phyloP scores from a whole-genome alignment of 2,329 filamentous ascomycete species.

The Calonectria ilicicola region DNA sequence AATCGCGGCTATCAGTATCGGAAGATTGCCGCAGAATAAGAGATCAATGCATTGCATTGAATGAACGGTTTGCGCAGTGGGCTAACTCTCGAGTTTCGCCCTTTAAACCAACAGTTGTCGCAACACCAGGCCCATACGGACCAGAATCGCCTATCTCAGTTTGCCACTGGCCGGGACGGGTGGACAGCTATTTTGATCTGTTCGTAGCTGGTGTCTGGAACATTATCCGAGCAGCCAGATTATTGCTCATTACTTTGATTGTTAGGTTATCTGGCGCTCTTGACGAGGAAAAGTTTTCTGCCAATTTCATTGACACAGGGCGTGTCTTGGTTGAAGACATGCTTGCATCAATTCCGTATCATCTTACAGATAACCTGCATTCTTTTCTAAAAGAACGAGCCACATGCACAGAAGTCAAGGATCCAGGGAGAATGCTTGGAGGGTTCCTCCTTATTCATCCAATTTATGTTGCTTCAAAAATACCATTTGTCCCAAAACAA shows the following conservation, averaged over 20 bases:
- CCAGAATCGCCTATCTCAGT: not conserved
- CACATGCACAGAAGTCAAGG: not conserved
- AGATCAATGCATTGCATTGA: not conserved
- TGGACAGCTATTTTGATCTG: not conserved
- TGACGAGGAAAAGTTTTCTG: not conserved
- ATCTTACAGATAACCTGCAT: not conserved
- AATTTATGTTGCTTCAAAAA: not conserved
- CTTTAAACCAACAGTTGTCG: not conserved
- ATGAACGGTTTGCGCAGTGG: not conserved
- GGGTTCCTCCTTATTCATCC: conserved; percentile 5
- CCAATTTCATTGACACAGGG: not conserved
- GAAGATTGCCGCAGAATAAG: not conserved
- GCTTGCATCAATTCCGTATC: conserved; percentile 6
- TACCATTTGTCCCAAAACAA: not conserved
- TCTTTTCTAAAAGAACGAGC: not conserved
- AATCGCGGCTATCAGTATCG: not conserved
- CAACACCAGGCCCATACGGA: not conserved
- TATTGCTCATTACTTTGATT: not conserved
- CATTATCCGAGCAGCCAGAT: not conserved
- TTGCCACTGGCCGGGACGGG: not conserved
- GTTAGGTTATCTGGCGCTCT: not conserved
- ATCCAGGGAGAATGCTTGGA: not conserved
- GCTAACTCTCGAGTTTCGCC: not conserved
- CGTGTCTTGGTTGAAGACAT: not conserved
- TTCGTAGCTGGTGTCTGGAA: not conserved